These are phyloP conservation scores for Withania somnifera DNA, from an alignment of 305 asterid genomes.

Conservation along the genomic window DNA sequence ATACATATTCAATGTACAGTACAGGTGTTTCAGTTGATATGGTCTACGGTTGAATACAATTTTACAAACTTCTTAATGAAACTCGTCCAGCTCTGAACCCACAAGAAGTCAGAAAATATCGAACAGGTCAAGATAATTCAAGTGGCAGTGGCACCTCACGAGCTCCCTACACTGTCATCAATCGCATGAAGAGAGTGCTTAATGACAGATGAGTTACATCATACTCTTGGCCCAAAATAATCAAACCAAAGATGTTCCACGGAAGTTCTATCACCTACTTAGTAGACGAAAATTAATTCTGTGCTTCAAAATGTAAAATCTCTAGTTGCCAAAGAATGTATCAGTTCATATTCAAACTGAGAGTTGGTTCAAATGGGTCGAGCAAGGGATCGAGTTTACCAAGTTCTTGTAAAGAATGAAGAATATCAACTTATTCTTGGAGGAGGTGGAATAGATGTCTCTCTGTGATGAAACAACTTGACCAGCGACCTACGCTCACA, in stretches of 20 bases:
- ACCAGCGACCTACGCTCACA: slow-evolving; percentile 79
- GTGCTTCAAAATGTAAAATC: background rate
- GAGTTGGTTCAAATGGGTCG: background rate
- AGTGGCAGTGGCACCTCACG: background rate
- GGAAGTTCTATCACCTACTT: background rate
- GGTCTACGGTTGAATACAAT: background rate
- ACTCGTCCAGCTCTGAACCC: background rate
- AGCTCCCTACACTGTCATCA: background rate
- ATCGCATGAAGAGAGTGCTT: background rate
- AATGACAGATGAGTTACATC: background rate
- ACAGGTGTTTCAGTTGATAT: background rate
- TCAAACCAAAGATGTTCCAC: background rate
- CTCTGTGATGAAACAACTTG: slow-evolving; percentile 79
- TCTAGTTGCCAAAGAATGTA: background rate
- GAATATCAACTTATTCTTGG: background rate
- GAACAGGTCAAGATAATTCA: background rate
- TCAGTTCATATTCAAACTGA: slow-evolving; percentile 1
- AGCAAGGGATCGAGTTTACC: background rate
- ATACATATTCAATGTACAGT: background rate
- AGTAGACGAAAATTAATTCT: background rate
- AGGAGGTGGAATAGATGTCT: background rate
- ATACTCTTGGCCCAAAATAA: background rate
- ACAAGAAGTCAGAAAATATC: background rate
- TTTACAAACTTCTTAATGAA: background rate
- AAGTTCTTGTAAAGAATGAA: background rate